Conservation (phyloP, 208 protist species). For the Crithidia expoeki region DNA sequence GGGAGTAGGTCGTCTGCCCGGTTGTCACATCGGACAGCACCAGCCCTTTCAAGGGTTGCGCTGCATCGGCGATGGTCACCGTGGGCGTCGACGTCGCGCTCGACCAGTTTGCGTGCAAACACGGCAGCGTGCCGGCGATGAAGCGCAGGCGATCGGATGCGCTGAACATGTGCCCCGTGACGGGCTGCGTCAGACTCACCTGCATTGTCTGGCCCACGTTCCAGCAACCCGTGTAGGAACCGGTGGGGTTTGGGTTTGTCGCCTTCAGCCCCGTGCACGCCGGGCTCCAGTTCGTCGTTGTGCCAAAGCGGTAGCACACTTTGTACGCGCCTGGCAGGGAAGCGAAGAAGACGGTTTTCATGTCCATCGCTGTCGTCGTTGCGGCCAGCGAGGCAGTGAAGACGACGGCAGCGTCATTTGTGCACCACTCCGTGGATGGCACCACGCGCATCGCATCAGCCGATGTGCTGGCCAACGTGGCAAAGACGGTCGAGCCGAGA, state of each 20-base stretch:
- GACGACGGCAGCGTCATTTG: conserved; percentile 52
- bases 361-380: conserved; percentile 12
- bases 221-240: conserved; percentile 55
- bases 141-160: conserved; percentile 54
- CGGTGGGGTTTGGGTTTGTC: conserved; percentile 52
- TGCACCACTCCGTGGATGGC: conserved; percentile 62
- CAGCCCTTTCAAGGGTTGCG: conserved; percentile 46
- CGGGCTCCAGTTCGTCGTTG: conserved; percentile 80
- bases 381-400: conserved; percentile 39
- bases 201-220: conserved; percentile 57
- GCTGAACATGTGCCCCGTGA: conserved; percentile 39
- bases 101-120: conserved; percentile 44
- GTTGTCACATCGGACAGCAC: conserved; percentile 26
- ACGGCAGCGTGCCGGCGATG: conserved; percentile 50
- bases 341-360: conserved; percentile 60
- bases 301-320: conserved; percentile 86
- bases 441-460: conserved; percentile 68
- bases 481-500: conserved; percentile 31
- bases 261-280: conserved; percentile 56
- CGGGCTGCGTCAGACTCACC: conserved; percentile 44
- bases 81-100: conserved; percentile 29
- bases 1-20: conserved; percentile 30
- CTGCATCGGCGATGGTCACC: conserved; percentile 56
- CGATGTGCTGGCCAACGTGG: conserved; percentile 20
- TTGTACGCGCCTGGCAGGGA: conserved; percentile 63